These are phyloP conservation scores for Aegilops longissima DNA, from an alignment of 176 grass and related monocot species.

Conservation along the genomic window DNA sequence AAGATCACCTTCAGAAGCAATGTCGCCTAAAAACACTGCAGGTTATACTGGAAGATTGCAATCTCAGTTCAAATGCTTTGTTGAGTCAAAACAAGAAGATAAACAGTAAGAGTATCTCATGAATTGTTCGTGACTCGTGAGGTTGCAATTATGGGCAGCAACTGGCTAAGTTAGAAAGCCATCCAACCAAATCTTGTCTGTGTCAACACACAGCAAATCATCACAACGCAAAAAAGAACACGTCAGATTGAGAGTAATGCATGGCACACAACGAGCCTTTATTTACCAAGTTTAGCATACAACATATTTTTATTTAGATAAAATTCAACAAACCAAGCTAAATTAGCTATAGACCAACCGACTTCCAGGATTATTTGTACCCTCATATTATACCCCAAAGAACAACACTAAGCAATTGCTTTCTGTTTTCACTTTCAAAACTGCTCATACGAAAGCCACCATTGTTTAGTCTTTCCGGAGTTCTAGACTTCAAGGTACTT, in stretches of 20 bases:
- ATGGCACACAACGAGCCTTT: neutral
- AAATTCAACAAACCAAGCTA: constrained; percentile 25
- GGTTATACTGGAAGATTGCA: neutral
- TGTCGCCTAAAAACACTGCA: too few relatives aligned
- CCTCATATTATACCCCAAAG: constrained; percentile 7
- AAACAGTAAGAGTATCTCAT: neutral
- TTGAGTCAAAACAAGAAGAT: neutral
- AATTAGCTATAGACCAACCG: neutral
- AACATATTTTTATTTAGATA: constrained; percentile 15
- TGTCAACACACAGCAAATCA: neutral
- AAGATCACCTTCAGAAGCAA: neutral
- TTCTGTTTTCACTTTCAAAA: constrained; percentile 25
- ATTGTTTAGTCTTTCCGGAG: constrained; percentile 1
- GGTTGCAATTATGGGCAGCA: neutral
- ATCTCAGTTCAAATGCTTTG: neutral
- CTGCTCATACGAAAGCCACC: constrained; percentile 20
- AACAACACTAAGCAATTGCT: constrained; percentile 8
- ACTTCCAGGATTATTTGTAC: constrained; percentile 33
- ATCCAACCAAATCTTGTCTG: neutral
- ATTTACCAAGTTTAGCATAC: neutral
- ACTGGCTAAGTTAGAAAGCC: neutral
- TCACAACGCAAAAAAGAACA: neutral
- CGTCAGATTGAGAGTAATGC: neutral
- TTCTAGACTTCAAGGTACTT: constrained; percentile 81
- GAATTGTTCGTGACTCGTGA: too few relatives aligned